These are phyloP conservation scores for Aspergillus sclerotialis DNA, from an alignment of 2,329 filamentous ascomycete species.

Conservation along the genomic window DNA sequence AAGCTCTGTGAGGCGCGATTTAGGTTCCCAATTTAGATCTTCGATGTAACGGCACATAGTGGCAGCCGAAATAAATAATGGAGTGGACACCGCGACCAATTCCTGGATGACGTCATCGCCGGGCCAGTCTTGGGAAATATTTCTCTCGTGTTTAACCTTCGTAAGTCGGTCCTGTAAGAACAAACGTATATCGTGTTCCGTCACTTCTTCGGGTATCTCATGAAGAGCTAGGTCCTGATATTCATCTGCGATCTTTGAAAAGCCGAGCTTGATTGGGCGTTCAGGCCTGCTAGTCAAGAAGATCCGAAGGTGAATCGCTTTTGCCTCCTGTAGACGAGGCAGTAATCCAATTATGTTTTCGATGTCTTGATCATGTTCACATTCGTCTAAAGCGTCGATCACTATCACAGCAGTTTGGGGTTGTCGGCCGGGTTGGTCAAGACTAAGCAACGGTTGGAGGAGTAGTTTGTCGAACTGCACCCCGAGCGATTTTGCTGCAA, in stretches of 20 bases:
- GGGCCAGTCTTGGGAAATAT: slow-evolving; percentile 6
- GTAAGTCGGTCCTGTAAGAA: slow-evolving; percentile 11
- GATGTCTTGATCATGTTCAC: slow-evolving; percentile 10
- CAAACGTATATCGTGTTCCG: slow-evolving; percentile 13
- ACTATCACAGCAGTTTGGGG: slow-evolving; percentile 9
- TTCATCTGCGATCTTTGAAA: slow-evolving; percentile 9
- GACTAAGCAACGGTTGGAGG: slow-evolving; percentile 10
- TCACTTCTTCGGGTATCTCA: slow-evolving; percentile 12
- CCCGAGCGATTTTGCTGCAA: slow-evolving; percentile 12
- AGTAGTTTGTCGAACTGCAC: slow-evolving; percentile 23
- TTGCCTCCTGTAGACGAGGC: slow-evolving; percentile 3
- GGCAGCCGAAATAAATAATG: slow-evolving; percentile 6
- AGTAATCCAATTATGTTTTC: slow-evolving; percentile 15
- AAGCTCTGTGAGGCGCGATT: slow-evolving; percentile 5
- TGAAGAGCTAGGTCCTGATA: slow-evolving; percentile 16
- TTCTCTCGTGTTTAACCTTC: slow-evolving; percentile 4
- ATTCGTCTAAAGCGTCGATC: slow-evolving; percentile 22
- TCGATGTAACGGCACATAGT: slow-evolving; percentile 3
- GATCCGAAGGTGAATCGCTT: slow-evolving; percentile 10
- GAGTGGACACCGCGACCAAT: slow-evolving; percentile 3
- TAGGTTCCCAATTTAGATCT: slow-evolving; percentile 2
- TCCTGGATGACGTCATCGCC: neutral
- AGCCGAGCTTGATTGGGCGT: slow-evolving; percentile 13
- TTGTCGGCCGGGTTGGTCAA: slow-evolving; percentile 1
- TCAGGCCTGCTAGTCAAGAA: slow-evolving; percentile 22